phyloP scores from a whole-genome alignment of 495 filamentous ascomycete species.

The Annulohypoxylon bovei region DNA sequence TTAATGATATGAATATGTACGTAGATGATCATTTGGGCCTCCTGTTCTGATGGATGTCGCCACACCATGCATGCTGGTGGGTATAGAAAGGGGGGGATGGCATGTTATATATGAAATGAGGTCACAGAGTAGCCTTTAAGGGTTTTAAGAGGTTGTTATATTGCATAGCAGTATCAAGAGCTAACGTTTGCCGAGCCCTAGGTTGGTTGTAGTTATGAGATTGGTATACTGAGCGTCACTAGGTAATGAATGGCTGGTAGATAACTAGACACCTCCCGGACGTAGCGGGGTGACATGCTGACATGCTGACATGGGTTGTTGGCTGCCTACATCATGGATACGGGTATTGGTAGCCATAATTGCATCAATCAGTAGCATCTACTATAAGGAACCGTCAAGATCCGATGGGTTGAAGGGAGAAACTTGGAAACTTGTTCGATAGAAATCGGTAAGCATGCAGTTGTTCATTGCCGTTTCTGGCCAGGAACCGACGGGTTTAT shows the following conservation, averaged over 20 bases:
- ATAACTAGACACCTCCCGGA: background rate
- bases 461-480: slow-evolving; percentile 38
- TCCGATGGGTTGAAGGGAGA: slow-evolving; percentile 2
- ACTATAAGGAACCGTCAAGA: slow-evolving; percentile 10
- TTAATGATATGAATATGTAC: slow-evolving; percentile 8
- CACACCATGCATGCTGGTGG: slow-evolving; percentile 27
- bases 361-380: slow-evolving; percentile 29
- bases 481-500: slow-evolving; percentile 11
- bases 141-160: background rate
- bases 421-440: slow-evolving; percentile 31
- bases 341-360: slow-evolving; percentile 20
- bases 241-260: slow-evolving; percentile 2
- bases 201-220: background rate
- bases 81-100: slow-evolving; percentile 8
- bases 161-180: slow-evolving; percentile 10
- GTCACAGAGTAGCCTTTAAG: slow-evolving; percentile 34
- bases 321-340: slow-evolving; percentile 41
- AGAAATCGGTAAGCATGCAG: slow-evolving; percentile 17
- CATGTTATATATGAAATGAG: slow-evolving; percentile 37
- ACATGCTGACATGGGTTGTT: slow-evolving; percentile 12
- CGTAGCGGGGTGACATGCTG: slow-evolving; percentile 21
- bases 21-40: background rate
- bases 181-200: slow-evolving; percentile 1
- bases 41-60: slow-evolving; percentile 20
- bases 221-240: slow-evolving; percentile 2